Base-by-base conservation (phyloP, 2,329 filamentous ascomycete species). In the Fusarium hostae region DNA sequence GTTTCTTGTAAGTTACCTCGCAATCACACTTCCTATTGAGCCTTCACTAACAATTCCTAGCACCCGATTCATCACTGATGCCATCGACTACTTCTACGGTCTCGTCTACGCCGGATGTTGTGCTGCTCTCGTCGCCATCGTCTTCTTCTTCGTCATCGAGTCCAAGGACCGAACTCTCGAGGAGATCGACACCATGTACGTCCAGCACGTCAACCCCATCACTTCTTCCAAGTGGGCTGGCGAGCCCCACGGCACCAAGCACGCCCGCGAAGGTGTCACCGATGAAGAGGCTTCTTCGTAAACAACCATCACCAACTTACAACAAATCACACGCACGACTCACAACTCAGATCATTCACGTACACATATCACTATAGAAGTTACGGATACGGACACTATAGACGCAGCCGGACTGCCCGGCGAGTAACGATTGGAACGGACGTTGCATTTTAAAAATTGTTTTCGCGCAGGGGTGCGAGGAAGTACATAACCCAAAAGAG, bases 161-260 rank as follows among this genome's bases (percentile, higher is more conserved):
- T 90, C 87, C 68, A 90, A 92, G 80, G 91, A 91, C 75, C 87
- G 91, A 35, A 89, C 88, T 3, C 86, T 94, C 22, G 92, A 94
- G 82, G 91, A 94, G 80, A 90, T 94, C 61, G 92, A 94, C 80
- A 90, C 88, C 63, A 94, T 94, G 91, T 95, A 95, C 78, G 83
- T 86, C 22, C 75, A 82, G 41, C 79, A 78, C 44, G 84, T 88
- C 73, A 86, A 85, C 75, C 85, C 86, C 26, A 85, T 85, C 75
- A 83, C 80, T 57, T 86, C 84, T 3, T 72, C 72, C 59, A 71
- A 77, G 51, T 80, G 78, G 78, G 61, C 68, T 39, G 51, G 56
- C 20, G 48, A 52, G 34, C 43, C 47, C 37, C 67, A 55, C 18
- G 56, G 34, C 18, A 40, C 39, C 48, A 73, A 73, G 70, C 39